A percentile compares a stretch with the other conserved stretches of the same genome.
Evolutionary conservation across 2,329 filamentous ascomycete species (phyloP).

Genomic region (Aspergillus intermedius): DNA sequence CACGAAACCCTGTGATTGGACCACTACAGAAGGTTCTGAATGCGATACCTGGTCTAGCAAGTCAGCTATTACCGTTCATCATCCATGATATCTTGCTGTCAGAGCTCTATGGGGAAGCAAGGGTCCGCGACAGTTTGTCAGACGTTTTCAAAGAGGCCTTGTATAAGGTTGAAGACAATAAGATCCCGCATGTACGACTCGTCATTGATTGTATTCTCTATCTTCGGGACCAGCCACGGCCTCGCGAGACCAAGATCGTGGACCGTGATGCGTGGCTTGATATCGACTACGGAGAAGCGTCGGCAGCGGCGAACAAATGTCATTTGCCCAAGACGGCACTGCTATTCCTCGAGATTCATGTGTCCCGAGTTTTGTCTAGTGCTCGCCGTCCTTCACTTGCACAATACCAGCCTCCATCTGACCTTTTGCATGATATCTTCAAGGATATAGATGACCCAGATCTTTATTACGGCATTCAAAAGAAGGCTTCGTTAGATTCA

Average conservation of each 20-base stretch:
- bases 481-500: conserved; percentile 67
- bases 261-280: conserved; percentile 82
- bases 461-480: conserved; percentile 84
- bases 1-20: conserved; percentile 61
- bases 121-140: conserved; percentile 59
- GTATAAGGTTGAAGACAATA: conserved; percentile 32
- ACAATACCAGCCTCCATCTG: conserved; percentile 51
- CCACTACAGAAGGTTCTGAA: conserved; percentile 61
- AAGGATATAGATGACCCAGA: conserved; percentile 93
- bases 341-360: conserved; percentile 69
- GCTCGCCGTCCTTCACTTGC: conserved; percentile 62
- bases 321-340: conserved; percentile 83
- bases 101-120: conserved; percentile 57
- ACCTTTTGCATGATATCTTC: conserved; percentile 74
- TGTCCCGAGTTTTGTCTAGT: conserved; percentile 50
- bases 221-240: conserved; percentile 70
- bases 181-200: conserved; percentile 60
- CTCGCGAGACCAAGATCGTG: conserved; percentile 68
- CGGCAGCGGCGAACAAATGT: conserved; percentile 66
- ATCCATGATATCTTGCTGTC: conserved; percentile 71
- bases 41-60: conserved; percentile 62
- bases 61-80: conserved; percentile 72
- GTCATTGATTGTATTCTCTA: conserved; percentile 78
- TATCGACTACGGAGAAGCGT: conserved; percentile 64
- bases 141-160: conserved; percentile 61